Base-by-base conservation (phyloP, 108 stramenopile genomes). In the Pseudonitzschia pungens region DNA sequence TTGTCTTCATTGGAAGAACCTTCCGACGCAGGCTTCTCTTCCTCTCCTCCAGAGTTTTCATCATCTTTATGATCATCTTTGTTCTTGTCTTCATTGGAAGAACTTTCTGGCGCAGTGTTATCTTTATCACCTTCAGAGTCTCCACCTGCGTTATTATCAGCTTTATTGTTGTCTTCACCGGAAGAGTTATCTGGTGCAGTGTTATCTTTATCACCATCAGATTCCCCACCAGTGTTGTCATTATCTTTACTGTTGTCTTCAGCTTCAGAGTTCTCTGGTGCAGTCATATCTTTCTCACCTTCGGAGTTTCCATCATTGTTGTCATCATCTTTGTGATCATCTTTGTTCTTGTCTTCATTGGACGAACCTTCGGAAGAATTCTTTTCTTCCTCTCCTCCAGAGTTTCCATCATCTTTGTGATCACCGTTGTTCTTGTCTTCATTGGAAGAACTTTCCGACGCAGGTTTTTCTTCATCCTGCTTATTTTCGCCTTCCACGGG, bases 1-100 rank as follows among this genome's bases (percentile, higher is more conserved):
- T 58, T 31, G 27, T 0, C 24, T 22, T 58, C 57, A 10, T 14
- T 14, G 15, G 53, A 54, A 54, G 8, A 15, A 54, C 10, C 24
- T 54, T 54, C 53, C 8, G 53, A 54, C 15, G 53, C n/a, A 24
- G 53, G 53, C 53, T 41, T 32, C 36, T 53, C 22, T 73, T 36
- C 27, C 27, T 32, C 44, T 36, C 36, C 24, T 11, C 0, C 42
- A 18, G n/a, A 15, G 24, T 28, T 28, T 65, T 20, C 42, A 41
- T 41, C 22, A 7, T 43, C 1, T 21, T 22, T 22, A 2, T 24
- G 2, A 2, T 22, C 54, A 21, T 7, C 15, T 11, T 63, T 8
- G 60, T 33, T 24, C 9, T 63, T 63, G 60, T 24, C 32, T 63
- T 63, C 32, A 20, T 24, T 29, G 9, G 22, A 28, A 11, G 60